These are phyloP conservation scores for Trifolium pratense DNA, from an alignment of 306 rosid genomes.

Conservation along the genomic window DNA sequence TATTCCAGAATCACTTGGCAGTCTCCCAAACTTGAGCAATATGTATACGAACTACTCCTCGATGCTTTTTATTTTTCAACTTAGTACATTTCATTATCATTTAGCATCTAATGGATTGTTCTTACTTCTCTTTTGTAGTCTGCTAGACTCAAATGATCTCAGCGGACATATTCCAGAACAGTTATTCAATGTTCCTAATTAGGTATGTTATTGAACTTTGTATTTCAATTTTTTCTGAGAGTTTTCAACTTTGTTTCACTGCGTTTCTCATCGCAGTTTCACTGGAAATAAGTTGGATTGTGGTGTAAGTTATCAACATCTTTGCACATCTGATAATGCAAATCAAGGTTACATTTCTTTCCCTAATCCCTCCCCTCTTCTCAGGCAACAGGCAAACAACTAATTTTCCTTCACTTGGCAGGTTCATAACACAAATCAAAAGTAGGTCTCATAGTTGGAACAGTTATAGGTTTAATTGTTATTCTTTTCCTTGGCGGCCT, in stretches of 20 bases:
- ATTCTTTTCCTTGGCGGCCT: conserved; percentile 60
- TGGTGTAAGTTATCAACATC: conserved; percentile 49
- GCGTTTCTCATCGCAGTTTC: conserved; percentile 62
- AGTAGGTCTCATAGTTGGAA: conserved; percentile 70
- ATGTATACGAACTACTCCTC: conserved; percentile 59
- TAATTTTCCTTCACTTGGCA: conserved; percentile 46
- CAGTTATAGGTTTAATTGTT: conserved; percentile 56
- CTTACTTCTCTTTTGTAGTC: conserved; percentile 59
- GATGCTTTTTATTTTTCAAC: conserved; percentile 11
- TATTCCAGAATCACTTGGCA: conserved; percentile 77
- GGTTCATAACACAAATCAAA: conserved; percentile 62
- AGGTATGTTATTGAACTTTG: not conserved
- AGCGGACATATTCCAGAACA: conserved; percentile 71
- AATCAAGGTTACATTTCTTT: conserved; percentile 60
- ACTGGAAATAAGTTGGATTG: conserved; percentile 76
- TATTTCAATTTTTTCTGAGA: too few species aligned
- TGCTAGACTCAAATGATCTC: conserved; percentile 70
- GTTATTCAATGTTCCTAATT: conserved; percentile 57
- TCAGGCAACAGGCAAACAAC: conserved; percentile 33
- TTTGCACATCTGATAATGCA: conserved; percentile 59
- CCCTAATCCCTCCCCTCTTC: not conserved
- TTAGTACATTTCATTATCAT: conserved; percentile 21
- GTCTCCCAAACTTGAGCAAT: conserved; percentile 59
- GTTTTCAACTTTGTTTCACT: conserved; percentile 26
- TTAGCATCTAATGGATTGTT: conserved; percentile 44